A percentile compares a stretch with the other conserved stretches of the same genome.
These are phyloP conservation scores for Craterostigma plantagineum DNA, from an alignment of 257 asterid genomes.

Conservation along the genomic window DNA sequence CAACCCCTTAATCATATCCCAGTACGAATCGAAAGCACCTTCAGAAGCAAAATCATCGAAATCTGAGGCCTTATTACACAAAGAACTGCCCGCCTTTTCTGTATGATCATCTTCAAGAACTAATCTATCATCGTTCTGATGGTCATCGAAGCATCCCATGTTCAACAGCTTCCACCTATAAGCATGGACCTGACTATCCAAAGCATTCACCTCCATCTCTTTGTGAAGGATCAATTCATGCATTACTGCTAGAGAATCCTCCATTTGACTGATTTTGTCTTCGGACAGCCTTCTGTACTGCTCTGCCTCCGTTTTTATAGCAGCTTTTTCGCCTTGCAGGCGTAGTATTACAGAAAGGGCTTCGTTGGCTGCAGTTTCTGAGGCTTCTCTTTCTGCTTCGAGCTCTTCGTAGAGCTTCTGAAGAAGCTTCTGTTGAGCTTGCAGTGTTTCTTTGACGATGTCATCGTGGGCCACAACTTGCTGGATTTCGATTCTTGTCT, in stretches of 20 bases:
- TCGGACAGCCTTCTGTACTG: slow-evolving; percentile 76
- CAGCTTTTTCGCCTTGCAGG: slow-evolving; percentile 79
- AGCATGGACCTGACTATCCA: slow-evolving; percentile 68
- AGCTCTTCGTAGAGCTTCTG: slow-evolving; percentile 62
- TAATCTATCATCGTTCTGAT: too few species aligned
- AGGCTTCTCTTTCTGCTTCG: slow-evolving; percentile 86
- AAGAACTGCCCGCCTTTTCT: slow-evolving; percentile 14
- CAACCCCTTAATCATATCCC: too few species aligned
- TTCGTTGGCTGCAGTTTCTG: slow-evolving; percentile 73
- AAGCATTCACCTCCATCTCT: slow-evolving; percentile 73
- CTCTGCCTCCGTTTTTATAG: slow-evolving; percentile 77
- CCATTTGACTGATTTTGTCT: slow-evolving; percentile 75
- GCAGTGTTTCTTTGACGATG: slow-evolving; percentile 47
- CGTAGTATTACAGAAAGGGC: slow-evolving; percentile 67
- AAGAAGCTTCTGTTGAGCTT: slow-evolving; percentile 62
- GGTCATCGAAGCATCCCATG: slow-evolving; percentile 40
- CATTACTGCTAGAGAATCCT: slow-evolving; percentile 60
- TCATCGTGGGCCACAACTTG: slow-evolving; percentile 29
- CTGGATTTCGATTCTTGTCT: too few species aligned
- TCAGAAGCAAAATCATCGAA: too few species aligned
- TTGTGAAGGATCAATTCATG: slow-evolving; percentile 71
- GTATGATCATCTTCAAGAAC: too few species aligned
- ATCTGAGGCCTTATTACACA: too few species aligned
- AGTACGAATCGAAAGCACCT: too few species aligned
- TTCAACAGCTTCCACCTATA: slow-evolving; percentile 44